Conservation (phyloP, 2,329 filamentous ascomycete species). For the Podosphaera xanthii region DNA sequence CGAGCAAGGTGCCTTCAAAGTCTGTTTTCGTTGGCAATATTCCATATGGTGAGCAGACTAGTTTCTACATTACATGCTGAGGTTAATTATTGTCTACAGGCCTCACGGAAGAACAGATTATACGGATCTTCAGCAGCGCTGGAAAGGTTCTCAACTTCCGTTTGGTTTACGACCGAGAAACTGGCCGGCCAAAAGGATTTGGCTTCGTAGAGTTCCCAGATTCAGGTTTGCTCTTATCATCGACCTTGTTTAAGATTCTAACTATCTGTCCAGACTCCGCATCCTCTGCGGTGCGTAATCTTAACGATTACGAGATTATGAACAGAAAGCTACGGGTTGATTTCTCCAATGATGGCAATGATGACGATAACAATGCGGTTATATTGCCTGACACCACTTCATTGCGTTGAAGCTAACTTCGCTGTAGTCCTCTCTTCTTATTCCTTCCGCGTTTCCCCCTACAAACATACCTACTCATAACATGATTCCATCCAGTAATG, state of each 20-base stretch:
- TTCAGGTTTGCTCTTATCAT: constrained; percentile 31
- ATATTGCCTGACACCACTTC: neutral
- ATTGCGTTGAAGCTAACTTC: neutral
- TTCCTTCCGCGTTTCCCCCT: constrained; percentile 14
- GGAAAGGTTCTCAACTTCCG: constrained; percentile 83
- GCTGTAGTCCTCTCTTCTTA: constrained; percentile 15
- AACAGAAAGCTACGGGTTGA: constrained; percentile 84
- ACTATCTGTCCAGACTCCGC: constrained; percentile 37
- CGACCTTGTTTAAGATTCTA: constrained; percentile 2
- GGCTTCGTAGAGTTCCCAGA: constrained; percentile 93
- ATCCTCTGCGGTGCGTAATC: constrained; percentile 78
- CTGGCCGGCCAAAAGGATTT: constrained; percentile 83
- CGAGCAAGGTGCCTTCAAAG: constrained; percentile 45
- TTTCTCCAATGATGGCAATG: constrained; percentile 71
- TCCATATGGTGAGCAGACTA: constrained; percentile 42
- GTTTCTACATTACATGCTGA: neutral
- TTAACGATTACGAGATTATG: constrained; percentile 91
- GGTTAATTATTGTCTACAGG: constrained; percentile 26
- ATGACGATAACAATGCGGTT: constrained; percentile 25
- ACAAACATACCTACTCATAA: constrained; percentile 9
- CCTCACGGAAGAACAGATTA: constrained; percentile 87
- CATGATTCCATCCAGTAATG: neutral
- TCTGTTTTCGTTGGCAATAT: constrained; percentile 75
- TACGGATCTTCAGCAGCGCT: constrained; percentile 74
- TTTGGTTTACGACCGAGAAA: constrained; percentile 87